Evolutionary conservation across 2,329 filamentous ascomycete genomes (phyloP), one percentile per base, ranked within the genome.

Genomic region (Talaromyces piceae): DNA sequence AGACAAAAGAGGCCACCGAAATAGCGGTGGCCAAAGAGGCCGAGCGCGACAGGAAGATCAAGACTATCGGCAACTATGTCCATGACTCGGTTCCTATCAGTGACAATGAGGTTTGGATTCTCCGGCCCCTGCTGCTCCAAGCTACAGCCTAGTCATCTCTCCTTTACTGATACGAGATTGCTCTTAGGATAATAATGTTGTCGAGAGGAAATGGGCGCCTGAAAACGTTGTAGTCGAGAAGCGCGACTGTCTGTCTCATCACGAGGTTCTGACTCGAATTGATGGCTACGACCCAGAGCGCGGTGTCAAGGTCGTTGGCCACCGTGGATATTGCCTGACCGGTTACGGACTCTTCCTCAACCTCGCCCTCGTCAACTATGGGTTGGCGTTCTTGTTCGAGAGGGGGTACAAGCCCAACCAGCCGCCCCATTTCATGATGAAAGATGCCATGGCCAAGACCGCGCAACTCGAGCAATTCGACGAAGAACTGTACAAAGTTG

Each of bases 381-480:
- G 91, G 49, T 77, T 96, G 45, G 86, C 95, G 64, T 97, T 95
- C 69, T 82, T 97, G 50, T 82, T 82, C 69, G 77, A 81, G 61
- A 87, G 85, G 69, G 90, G 87, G 51, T 95, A 90, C 71, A 89
- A 80, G 26, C 84, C 88, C 6, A 82, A 91, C 58, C 88, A 93
- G 65, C 86, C 91, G 1, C 91, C 91, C 1, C 90, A 89, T 65
- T 94, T 98, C 77, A 95, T 97, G 88, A 80, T 91, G 56, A 87
- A 88, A 70, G 88, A 95, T 47, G 86, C 89, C 68, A 98, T 98
- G 93, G 91, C 87, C 54, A 97, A 97, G 78, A 98, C 93, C 0
- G 93, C 93, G 2, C 93, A 98, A 73, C 82, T 98, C 23, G 90
- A 93, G 60, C 88, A 96, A 64, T 98, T 98, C 64, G 93, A 98